Percentiles rank a stretch among this genome's conserved stretches.
phyloP scores from a whole-genome alignment of 1,284 basidiomycete species.

The Melampsora americana region DNA sequence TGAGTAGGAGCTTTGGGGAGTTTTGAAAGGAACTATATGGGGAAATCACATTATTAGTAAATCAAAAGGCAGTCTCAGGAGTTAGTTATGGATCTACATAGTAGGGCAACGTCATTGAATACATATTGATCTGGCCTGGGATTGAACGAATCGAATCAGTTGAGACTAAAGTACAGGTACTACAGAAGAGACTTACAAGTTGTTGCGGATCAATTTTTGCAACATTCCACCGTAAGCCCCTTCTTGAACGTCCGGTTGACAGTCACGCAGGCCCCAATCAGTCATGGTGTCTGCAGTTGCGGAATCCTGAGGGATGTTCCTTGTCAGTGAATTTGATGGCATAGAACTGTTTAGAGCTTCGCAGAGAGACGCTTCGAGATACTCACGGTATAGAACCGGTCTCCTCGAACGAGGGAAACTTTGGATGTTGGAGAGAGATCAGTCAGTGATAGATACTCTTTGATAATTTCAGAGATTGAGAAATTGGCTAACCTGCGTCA shows the following conservation, averaged over 20 bases:
- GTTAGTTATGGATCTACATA: conserved; percentile 8
- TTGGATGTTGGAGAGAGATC: background rate
- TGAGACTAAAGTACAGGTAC: background rate
- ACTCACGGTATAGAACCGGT: conserved; percentile 38
- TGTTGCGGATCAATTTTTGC: conserved; percentile 27
- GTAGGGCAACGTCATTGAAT: conserved; percentile 39
- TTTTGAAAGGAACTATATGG: conserved; percentile 36
- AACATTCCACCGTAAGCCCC: conserved; percentile 42
- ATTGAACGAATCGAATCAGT: background rate
- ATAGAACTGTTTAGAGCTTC: background rate
- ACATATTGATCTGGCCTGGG: conserved; percentile 35
- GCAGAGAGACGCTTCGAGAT: background rate
- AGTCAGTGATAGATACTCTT: background rate
- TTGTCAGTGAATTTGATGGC: background rate
- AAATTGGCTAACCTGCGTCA: conserved; percentile 32
- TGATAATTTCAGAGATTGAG: no score
- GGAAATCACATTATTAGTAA: background rate
- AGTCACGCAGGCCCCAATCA: conserved; percentile 41
- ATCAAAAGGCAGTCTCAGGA: no score
- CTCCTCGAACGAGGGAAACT: conserved; percentile 41
- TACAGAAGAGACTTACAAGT: conserved; percentile 15
- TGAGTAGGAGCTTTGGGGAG: conserved; percentile 19
- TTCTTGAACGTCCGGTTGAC: conserved; percentile 29
- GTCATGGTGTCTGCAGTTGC: conserved; percentile 39
- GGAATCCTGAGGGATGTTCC: conserved; percentile 20